Conservation (phyloP, 2,329 filamentous ascomycete genomes). For the Juglanconis sp. region DNA sequence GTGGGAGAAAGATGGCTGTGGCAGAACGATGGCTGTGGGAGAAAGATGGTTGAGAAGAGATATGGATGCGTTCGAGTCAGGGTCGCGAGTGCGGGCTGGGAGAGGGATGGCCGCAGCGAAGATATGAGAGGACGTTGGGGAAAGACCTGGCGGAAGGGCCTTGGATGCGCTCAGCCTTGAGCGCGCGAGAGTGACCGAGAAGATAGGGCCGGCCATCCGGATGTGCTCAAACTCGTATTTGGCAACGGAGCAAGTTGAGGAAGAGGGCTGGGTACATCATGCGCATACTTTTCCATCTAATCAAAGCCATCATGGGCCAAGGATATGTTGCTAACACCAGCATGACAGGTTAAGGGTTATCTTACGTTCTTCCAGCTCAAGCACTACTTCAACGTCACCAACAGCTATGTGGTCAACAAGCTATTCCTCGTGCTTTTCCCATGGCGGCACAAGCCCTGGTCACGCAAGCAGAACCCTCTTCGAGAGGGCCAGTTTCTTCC, state of each 20-base stretch:
- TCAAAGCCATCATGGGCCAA: no score
- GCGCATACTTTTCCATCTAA: no score
- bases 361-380: constrained; percentile 91
- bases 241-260: not conserved
- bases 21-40: no score
- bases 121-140: no score
- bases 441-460: constrained; percentile 97
- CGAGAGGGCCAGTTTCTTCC: constrained; percentile 80
- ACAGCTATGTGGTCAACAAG: constrained; percentile 93
- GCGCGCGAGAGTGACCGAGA: not conserved
- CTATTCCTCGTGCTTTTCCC: constrained; percentile 91
- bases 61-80: no score
- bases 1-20: not conserved
- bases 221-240: not conserved
- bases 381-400: constrained; percentile 99
- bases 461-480: constrained; percentile 75
- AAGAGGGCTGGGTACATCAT: not conserved
- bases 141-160: not conserved
- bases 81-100: no score
- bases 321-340: not conserved
- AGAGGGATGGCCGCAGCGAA: no score
- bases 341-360: constrained; percentile 59
- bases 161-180: no score
- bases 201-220: not conserved
- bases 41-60: no score